Evolutionary conservation across 1,284 basidiomycete genomes (phyloP), one percentile per base, ranked within the genome.

Genomic region (Tetrapyrgos nigripes): DNA sequence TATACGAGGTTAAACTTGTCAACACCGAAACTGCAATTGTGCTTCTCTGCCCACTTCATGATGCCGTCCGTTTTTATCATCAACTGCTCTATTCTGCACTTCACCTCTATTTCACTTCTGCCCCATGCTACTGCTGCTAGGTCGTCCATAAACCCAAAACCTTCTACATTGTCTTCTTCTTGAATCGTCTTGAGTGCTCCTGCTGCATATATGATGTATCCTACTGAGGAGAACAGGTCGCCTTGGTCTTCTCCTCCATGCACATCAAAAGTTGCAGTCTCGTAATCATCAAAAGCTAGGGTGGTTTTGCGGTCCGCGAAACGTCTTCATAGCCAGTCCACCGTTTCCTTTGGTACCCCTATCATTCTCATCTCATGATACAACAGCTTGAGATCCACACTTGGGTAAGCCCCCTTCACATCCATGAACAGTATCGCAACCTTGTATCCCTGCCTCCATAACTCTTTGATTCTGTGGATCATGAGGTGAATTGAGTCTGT

Each of bases 401-500:
- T 74, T 17, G 73, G 71, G 58, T 73, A 75, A 3, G 73, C 75
- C 4, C 66, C 72, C 52, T 72, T 66, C 9, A 77, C 62, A 51
- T 76, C 73, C 0, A 76, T 66, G 52, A 68, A 74, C 0, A 76
- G 66, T 0, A 68, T 62, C n/a, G 72, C 68, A 11, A 64, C 71
- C 0, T 76, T 72, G 28, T 70, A 63, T 2, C 63, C 59, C n/a
- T 61, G 50, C 5, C 62, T 28, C 71, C 72, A 76, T 11, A 68
- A 67, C 6, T 64, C 54, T 50, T 74, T 74, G 52, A 79, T 69
- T 21, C 35, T 64, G 27, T 63, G 40, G 0, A 66, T 63, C 3
- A 79, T 56, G 13, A 68, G 51, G 53, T 75, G 73, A 1, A 79
- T 59, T 9, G 75, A 65, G 59, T 77, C 75, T 4, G 70, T 73